Evolutionary conservation across 2,329 filamentous ascomycete species (phyloP).

Genomic region (Emericellopsis atlantica): DNA sequence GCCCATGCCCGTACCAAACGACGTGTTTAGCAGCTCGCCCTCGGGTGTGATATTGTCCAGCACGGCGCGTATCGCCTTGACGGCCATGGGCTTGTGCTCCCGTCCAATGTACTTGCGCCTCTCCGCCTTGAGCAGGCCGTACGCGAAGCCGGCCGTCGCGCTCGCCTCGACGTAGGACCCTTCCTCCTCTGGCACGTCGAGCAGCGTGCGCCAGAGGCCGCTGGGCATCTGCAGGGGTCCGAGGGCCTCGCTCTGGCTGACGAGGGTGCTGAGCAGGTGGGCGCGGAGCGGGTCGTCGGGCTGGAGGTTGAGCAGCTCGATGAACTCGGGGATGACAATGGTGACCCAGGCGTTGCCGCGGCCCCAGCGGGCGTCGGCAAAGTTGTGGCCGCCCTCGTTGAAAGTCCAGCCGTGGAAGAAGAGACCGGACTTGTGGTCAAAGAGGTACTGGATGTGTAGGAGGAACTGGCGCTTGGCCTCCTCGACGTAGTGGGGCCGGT

Average conservation of each 20-base stretch:
- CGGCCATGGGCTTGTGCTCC: constrained; percentile 43
- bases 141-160: constrained; percentile 70
- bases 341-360: constrained; percentile 63
- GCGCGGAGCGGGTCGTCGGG: constrained; percentile 49
- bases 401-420: constrained; percentile 82
- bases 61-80: constrained; percentile 55
- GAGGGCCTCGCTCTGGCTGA: constrained; percentile 57
- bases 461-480: constrained; percentile 71
- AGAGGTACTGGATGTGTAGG: constrained; percentile 67
- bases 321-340: constrained; percentile 71
- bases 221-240: constrained; percentile 42
- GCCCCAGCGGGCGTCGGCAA: constrained; percentile 44
- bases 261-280: constrained; percentile 48
- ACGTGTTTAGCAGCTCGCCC: constrained; percentile 62
- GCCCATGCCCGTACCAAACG: constrained; percentile 72
- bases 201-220: constrained; percentile 23
- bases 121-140: constrained; percentile 63
- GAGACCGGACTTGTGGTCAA: constrained; percentile 57
- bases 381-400: constrained; percentile 51
- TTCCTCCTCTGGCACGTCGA: constrained; percentile 25
- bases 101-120: constrained; percentile 56
- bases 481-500: constrained; percentile 58
- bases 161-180: constrained; percentile 68
- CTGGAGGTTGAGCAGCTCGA: constrained; percentile 56
- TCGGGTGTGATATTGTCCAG: constrained; percentile 50